Evolutionary conservation across 345 rosid species (phyloP), one percentile per base, ranked within the genome.

Genomic region (Toxicodendron radicans): DNA sequence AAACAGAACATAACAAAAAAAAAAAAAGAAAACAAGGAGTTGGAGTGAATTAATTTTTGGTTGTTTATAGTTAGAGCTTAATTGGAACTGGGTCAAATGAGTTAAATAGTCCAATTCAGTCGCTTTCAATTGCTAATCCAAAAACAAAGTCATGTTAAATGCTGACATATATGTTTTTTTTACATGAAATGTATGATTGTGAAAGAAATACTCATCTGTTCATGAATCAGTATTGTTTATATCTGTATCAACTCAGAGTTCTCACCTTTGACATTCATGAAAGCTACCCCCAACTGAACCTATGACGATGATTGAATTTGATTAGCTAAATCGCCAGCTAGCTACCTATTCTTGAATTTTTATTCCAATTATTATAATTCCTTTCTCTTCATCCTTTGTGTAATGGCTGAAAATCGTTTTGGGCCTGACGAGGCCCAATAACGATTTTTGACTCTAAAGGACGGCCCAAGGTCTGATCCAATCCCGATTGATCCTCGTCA

Each of bases 251-350:
- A 20, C 53, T 23, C 64, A 21, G 33, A 35, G 35, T 68, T 38
- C 14, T 6, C 45, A 12, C n/a, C 7, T 43, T 21, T 27, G 61
- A 68, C 73, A 38, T 54, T 32, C 17, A 4, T 63, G 74, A 70
- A 76, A 70, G 70, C 30, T 27, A 70, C 20, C 18, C 5, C 10
- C 49, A 18, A 61, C 64, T 60, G 56, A 52, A 49, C 27, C 8
- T n/a, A 30, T n/a, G 18, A 30, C 4, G 0, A 59, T 23, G 8
- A 12, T 32, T 32, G 48, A 24, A 52, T 0, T 5, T 33, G n/a
- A 33, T 52, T 53, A 18, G 5, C 48, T 4, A 68, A 30, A n/a
- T 0, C 1, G 58, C 51, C 71, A 66, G n/a, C 58, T 1, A 30
- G 3, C 43, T 7, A 38, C 9, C 43, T 23, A 27, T 20, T 2